Evolutionary conservation across 2,329 filamentous ascomycete species (phyloP), one percentile per base, ranked within the genome.

Genomic region (Colletotrichum lupini): DNA sequence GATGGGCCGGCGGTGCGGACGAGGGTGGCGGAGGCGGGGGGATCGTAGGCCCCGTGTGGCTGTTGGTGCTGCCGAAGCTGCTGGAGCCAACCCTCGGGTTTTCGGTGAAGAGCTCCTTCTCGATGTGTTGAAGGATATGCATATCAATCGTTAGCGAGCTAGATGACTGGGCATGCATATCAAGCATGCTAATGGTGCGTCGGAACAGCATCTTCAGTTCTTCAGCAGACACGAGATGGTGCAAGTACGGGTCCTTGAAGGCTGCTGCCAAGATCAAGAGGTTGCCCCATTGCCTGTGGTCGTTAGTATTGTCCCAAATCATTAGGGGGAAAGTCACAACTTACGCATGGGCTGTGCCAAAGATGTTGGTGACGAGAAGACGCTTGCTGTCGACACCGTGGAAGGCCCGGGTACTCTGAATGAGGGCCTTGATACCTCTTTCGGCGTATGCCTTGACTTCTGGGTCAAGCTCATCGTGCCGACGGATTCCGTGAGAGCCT

Each of bases 331-430:
- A 30, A 4, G 4, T 24, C 7, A 28, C 5, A 7, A 91, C 94
- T 90, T 93, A 97, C 94, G 96, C 95, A 87, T 98, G 96, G 75
- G 95, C 93, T 22, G 96, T 98, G 65, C 96, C 95, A 83, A 98
- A 97, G 28, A 98, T 92, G 78, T 98, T 98, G n/a, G 96, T 98
- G 68, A 98, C 92, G 64, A 98, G 92, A 9, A 94, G 90, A 35
- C 95, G 90, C 74, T 89, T 83, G n/a, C 85, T 83, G 19, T 89
- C 86, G 30, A 94, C 87, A 2, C 87, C 86, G 75, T 93, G 87
- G 80, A 98, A 97, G 1, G 95, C 94, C 67, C 91, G 89, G 0
- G 96, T 98, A 81, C 96, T 98, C 79, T 93, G 88, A 66, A 98
- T 91, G 1, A 97, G 90, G 7, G 95, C 94, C 56, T 91, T 85